phyloP scores from a whole-genome alignment of 345 rosid genomes.

The Eucalyptus regnans region DNA sequence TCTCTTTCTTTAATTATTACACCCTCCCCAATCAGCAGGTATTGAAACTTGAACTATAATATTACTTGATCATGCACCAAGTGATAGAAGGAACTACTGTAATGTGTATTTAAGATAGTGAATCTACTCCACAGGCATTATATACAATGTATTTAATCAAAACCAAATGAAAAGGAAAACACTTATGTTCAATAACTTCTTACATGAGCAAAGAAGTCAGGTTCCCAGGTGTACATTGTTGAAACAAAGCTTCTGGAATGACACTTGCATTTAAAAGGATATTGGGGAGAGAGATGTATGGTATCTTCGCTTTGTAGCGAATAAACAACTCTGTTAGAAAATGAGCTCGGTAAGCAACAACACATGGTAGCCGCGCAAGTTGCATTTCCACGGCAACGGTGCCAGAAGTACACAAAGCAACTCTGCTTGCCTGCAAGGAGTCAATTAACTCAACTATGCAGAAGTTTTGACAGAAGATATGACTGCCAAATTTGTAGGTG shows the following conservation, averaged over 20 bases:
- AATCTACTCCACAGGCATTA: neutral
- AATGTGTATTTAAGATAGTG: neutral
- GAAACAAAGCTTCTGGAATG: conserved; percentile 80
- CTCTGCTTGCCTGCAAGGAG: conserved; percentile 58
- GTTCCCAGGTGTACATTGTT: conserved; percentile 54
- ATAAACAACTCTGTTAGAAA: conserved; percentile 65
- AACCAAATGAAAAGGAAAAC: neutral
- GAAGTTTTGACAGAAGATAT: neutral
- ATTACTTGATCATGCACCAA: neutral
- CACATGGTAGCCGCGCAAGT: conserved; percentile 67
- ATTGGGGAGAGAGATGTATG: conserved; percentile 79
- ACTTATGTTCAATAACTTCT: neutral
- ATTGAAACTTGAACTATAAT: neutral
- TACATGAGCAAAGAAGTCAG: conserved; percentile 54
- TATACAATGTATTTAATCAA: neutral
- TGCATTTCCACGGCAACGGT: conserved; percentile 91
- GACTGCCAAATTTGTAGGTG: neutral
- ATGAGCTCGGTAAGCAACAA: conserved; percentile 84
- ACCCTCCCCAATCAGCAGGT: neutral
- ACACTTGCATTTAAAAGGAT: conserved; percentile 60
- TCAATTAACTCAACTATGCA: neutral
- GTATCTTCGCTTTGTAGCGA: conserved; percentile 72
- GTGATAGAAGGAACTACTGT: neutral
- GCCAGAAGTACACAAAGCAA: conserved; percentile 95
- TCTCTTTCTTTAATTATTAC: neutral